phyloP scores from a whole-genome alignment of 768 basidiomycete species.

The Xerocomellus chrysenteron region DNA sequence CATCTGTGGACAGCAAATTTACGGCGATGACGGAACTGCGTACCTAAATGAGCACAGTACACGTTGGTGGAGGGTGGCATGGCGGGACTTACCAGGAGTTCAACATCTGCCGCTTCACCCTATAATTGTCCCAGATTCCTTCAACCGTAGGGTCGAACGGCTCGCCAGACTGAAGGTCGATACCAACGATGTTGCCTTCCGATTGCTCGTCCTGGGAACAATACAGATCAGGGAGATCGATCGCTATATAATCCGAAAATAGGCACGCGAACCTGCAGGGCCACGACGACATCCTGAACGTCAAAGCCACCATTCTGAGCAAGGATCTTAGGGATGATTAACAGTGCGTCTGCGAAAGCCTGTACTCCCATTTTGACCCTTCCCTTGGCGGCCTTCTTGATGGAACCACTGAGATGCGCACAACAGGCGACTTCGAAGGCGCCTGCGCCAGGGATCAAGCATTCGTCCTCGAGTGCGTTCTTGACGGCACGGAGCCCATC shows the following conservation, averaged over 20 bases:
- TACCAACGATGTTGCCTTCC: constrained; percentile 88
- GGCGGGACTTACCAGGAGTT: constrained; percentile 77
- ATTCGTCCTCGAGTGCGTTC: constrained; percentile 91
- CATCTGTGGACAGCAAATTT: constrained; percentile 93
- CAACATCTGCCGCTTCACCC: constrained; percentile 98
- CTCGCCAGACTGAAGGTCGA: constrained; percentile 92
- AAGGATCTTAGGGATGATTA: constrained; percentile 95
- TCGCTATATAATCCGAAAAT: constrained; percentile 6
- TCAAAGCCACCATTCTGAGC: constrained; percentile 96
- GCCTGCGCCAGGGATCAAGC: constrained; percentile 92
- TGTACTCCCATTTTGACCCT: constrained; percentile 96
- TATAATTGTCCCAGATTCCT: constrained; percentile 98
- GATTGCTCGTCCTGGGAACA: constrained; percentile 79
- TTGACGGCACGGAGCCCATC: constrained; percentile 96
- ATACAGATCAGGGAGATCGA: constrained; percentile 10
- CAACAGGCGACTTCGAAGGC: constrained; percentile 96
- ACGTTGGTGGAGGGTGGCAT: constrained; percentile 11
- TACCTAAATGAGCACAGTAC: constrained; percentile 26
- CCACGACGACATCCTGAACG: constrained; percentile 92
- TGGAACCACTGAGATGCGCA: constrained; percentile 71
- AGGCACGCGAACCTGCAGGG: constrained; percentile 66
- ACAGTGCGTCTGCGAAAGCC: constrained; percentile 92
- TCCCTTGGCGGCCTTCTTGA: constrained; percentile 88
- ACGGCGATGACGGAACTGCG: constrained; percentile 88
- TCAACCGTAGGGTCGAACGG: constrained; percentile 95